These are phyloP conservation scores for Puccinellia tenuiflora DNA, from an alignment of 176 grass and related monocot genomes.

Conservation along the genomic window DNA sequence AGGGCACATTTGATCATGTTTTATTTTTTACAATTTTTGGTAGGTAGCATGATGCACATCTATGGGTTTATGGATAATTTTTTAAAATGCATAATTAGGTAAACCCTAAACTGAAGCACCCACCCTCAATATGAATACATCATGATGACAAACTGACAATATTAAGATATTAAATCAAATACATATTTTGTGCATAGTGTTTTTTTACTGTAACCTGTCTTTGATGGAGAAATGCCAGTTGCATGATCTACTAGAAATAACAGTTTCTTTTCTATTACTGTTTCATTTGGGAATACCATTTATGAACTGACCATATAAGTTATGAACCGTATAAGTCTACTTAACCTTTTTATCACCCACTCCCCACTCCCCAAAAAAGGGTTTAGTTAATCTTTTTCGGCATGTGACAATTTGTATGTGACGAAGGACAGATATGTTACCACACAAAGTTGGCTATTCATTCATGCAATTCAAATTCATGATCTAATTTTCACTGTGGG, in stretches of 20 bases:
- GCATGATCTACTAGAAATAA: slow-evolving; percentile 8
- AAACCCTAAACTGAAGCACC: not conserved
- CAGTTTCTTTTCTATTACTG: not conserved
- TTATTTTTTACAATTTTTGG: not conserved
- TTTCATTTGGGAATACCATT: not conserved
- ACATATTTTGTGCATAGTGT: not conserved
- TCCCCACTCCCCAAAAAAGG: not conserved
- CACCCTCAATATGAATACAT: not conserved
- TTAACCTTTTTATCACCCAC: not conserved
- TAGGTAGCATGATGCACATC: not conserved
- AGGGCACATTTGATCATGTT: not conserved
- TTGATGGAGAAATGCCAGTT: not conserved
- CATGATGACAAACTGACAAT: not conserved
- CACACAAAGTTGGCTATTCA: not conserved
- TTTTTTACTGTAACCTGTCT: not conserved
- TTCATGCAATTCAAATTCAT: slow-evolving; percentile 8
- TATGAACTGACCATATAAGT: not conserved
- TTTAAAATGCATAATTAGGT: not conserved
- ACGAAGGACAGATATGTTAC: slow-evolving; percentile 2
- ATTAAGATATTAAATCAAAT: slow-evolving; percentile 15
- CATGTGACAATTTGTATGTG: not conserved
- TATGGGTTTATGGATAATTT: not conserved
- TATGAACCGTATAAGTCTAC: not conserved
- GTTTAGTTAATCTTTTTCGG: not conserved
- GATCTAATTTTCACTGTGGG: not conserved